Evolutionary conservation across 1,284 basidiomycete genomes (phyloP), one percentile per base, ranked within the genome.

Genomic region (Ustilago bromivora): DNA sequence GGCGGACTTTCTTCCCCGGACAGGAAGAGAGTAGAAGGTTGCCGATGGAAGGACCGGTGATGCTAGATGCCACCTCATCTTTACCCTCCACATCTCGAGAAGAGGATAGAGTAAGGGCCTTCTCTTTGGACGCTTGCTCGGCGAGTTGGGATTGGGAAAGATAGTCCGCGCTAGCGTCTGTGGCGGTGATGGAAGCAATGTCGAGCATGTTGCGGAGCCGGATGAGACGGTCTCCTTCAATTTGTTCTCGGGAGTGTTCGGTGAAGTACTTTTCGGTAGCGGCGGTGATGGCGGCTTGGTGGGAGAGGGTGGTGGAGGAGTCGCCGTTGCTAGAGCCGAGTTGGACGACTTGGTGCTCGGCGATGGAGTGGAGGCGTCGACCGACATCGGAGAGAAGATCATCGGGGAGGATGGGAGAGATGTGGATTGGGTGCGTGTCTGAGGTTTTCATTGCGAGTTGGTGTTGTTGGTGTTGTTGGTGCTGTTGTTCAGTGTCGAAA

Each of bases 1-100:
- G 89, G 46, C 96, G 91, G 11, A 99, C 93, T 89, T 98, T 95
- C 87, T 98, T 99, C 9, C 96, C 96, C 0, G 96, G 96, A 87
- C 96, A 98, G 7, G 94, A 96, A 3, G 93, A 95, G 35, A 99
- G 87, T 54, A 93, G 89, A 40, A 99, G 86, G 86, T 98, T 98
- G n/a, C 96, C 96, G 1, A 98, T 86, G 41, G 79, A 85, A 17
- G 32, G 31, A 7, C 53, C 36, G 1, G 31, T 31, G 3, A 47
- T 12, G 3, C n/a, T 15, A n/a, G n/a, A 8, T 2, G 41, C 52
- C 32, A 62, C 12, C 4, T 36, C 58, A 41, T 65, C 52, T 17
- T 56, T 51, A 64, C 17, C 76, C 11, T 76, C 54, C 40, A 35
- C 36, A 38, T 53, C 60, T 36, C 34, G 31, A 28, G 51, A 46